Conservation (phyloP, 2,329 filamentous ascomycete genomes). For the Exophiala sideris region DNA sequence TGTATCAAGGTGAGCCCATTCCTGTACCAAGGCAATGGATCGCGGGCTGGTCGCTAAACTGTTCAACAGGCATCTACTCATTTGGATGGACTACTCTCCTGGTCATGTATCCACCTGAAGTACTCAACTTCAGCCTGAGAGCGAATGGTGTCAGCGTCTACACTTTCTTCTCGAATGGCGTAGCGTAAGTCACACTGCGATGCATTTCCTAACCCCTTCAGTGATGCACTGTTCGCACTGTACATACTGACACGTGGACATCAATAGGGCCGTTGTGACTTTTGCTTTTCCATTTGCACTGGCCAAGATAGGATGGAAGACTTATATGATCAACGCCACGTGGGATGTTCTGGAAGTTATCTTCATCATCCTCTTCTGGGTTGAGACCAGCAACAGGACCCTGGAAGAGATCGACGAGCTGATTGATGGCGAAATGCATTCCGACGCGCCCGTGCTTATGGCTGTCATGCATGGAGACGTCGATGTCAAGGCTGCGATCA, state of each 20-base stretch:
- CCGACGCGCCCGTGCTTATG: too few species aligned
- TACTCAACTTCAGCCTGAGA: conserved; percentile 34
- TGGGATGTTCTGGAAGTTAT: conserved; percentile 42
- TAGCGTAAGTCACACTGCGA: conserved; percentile 28
- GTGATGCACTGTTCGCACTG: background rate
- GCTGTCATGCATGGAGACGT: too few species aligned
- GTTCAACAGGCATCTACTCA: conserved; percentile 51
- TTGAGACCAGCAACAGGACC: conserved; percentile 26
- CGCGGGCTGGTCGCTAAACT: conserved; percentile 38
- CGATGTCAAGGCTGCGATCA: too few species aligned
- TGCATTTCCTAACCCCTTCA: background rate
- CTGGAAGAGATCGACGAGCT: conserved; percentile 30
- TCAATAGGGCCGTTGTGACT: conserved; percentile 35
- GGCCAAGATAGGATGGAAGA: conserved; percentile 43
- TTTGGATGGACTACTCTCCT: conserved; percentile 50
- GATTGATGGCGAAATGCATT: conserved; percentile 18
- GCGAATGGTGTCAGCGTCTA: conserved; percentile 26
- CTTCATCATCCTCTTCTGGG: conserved; percentile 22
- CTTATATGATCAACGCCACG: conserved; percentile 43
- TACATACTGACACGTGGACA: background rate
- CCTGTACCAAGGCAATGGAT: conserved; percentile 19
- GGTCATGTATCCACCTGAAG: conserved; percentile 38
- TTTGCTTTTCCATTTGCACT: conserved; percentile 45
- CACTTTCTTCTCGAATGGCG: conserved; percentile 28
- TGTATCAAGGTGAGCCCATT: conserved; percentile 36